Base-by-base conservation (phyloP, 2,329 filamentous ascomycete genomes). In the Fusarium sp. region DNA sequence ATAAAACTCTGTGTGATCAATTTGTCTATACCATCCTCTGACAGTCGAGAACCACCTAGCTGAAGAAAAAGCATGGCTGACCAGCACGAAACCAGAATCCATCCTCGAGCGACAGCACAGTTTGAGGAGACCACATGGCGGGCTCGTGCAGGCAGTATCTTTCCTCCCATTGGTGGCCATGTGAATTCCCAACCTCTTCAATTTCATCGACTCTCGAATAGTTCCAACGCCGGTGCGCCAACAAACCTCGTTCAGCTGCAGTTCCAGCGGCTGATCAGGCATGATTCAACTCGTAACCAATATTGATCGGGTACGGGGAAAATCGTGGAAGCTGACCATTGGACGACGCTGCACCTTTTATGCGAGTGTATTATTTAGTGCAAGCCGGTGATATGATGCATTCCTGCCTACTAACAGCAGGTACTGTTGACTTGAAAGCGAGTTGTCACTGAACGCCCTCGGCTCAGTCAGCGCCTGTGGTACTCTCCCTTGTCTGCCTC, bases 261-360 rank as follows among this genome's bases (percentile, higher is more conserved):
- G 66, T 53, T 48, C 42, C 59, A 65, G 69, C 63, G 55, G 66
- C 55, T 57, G 61, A 72, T 68, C 65, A 73, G 69, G 63, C 69
- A 72, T 74, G 63, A 59, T 50, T 50, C 55, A 63, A 66, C 51
- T 73, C 66, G 74, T 72, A 71, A 72, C 69, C 58, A 75, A 60
- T 70, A 68, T 70, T 72, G 59, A 75, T 58, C 57, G 14, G 58
- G 59, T 66, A 66, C 53, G 54, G 50, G 40, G 65, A 65, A 71
- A 73, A 70, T 79, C 78, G 78, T 80, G 78, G 76, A 77, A 66
- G 63, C 61, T 46, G 45, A 66, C 58, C 63, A 80, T 80, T 78
- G 77, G 77, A 54, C 65, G 43, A 46, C 60, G 23, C 27, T 41
- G 42, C 40, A 55, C 37, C 25, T 48, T 50, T 74, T 72, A 68